phyloP scores from a whole-genome alignment of 371 early-diverging fungal species.

The Nosema granulosis region DNA sequence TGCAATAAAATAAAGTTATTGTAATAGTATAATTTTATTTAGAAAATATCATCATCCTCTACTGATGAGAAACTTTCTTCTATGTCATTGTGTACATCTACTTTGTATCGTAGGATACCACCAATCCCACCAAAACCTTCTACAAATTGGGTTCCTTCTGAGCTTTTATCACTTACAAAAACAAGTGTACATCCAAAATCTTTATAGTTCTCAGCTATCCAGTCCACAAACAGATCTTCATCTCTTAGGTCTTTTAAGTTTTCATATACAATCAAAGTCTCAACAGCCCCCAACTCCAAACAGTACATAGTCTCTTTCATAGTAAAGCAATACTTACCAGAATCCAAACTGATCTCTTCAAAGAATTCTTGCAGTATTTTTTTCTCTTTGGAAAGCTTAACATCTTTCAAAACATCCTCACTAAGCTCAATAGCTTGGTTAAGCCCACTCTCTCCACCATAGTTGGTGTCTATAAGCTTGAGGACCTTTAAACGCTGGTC shows the following conservation, averaged over 20 bases:
- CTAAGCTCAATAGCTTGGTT: conserved; percentile 94
- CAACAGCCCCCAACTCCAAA: conserved; percentile 88
- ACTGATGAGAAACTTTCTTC: conserved; percentile 46
- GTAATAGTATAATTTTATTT: conserved; percentile 4
- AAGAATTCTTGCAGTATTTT: conserved; percentile 88
- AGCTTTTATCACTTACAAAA: conserved; percentile 89
- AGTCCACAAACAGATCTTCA: conserved; percentile 79
- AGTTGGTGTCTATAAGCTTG: conserved; percentile 89
- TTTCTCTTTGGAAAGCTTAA: conserved; percentile 96
- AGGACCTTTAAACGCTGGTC: conserved; percentile 84
- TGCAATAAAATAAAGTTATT: conserved; percentile 5
- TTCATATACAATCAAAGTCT: conserved; percentile 93
- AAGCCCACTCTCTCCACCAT: conserved; percentile 98
- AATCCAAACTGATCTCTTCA: conserved; percentile 88
- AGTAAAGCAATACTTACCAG: conserved; percentile 91
- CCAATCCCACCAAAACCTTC: conserved; percentile 99
- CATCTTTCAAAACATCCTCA: conserved; percentile 83
- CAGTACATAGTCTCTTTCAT: conserved; percentile 90
- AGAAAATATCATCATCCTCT: conserved; percentile 46
- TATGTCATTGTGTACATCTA: conserved; percentile 67
- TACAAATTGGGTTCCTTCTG: conserved; percentile 96
- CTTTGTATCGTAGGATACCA: conserved; percentile 90
- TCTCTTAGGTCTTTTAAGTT: conserved; percentile 76
- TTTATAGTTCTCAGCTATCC: conserved; percentile 95
- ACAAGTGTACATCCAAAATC: conserved; percentile 85